A percentile compares a stretch with the other conserved stretches of the same genome.
These are phyloP conservation scores for Malus sieversii DNA, from an alignment of 306 rosid species.

Conservation along the genomic window DNA sequence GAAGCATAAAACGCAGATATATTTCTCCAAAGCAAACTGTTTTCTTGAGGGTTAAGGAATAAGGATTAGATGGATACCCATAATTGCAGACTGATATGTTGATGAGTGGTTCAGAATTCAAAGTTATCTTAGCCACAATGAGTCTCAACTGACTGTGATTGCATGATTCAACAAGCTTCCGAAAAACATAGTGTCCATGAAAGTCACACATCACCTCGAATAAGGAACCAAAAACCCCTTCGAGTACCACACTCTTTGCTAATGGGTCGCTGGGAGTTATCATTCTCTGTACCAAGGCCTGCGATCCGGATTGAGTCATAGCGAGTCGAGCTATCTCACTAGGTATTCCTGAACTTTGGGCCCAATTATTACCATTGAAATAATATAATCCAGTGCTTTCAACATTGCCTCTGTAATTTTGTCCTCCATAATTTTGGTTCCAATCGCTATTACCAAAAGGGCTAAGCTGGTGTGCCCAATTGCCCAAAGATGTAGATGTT, in stretches of 20 bases:
- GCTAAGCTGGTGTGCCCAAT: not conserved
- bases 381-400: too few relatives aligned
- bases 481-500: not conserved
- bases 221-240: not conserved
- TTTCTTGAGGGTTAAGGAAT: not conserved
- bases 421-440: not conserved
- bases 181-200: slow-evolving; percentile 4
- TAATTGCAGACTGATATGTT: not conserved
- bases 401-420: not conserved
- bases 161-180: slow-evolving; percentile 8
- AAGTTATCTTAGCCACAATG: slow-evolving; percentile 4
- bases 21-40: not conserved
- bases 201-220: slow-evolving; percentile 3
- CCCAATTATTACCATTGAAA: not conserved
- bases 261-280: not conserved
- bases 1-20: not conserved
- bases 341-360: not conserved
- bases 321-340: not conserved
- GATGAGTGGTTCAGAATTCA: not conserved
- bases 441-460: not conserved
- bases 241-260: not conserved
- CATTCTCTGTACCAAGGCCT: not conserved
- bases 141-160: not conserved
- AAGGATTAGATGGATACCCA: slow-evolving; percentile 4
- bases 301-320: not conserved